A percentile compares a stretch with the other conserved stretches of the same genome.
phyloP scores from a whole-genome alignment of 208 protist genomes.

The Leishmania martiniquensis region DNA sequence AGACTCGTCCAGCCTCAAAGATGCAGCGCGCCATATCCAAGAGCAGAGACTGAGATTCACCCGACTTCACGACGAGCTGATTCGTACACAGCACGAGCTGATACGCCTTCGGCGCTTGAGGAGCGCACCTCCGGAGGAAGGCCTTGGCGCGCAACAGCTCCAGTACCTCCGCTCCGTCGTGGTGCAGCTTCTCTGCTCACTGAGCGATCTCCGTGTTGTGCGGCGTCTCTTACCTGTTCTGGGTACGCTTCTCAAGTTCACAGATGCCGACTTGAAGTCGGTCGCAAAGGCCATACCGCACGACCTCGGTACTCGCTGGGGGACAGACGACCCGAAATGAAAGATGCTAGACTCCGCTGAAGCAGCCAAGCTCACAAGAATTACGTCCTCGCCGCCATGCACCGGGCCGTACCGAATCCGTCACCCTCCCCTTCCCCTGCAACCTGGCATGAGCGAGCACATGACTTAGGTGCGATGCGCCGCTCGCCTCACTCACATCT shows the following conservation, averaged over 20 bases:
- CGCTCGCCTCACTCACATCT: not conserved
- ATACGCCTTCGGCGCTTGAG: conserved; percentile 22
- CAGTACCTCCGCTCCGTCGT: conserved; percentile 76
- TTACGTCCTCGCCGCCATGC: not conserved
- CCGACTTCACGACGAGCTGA: conserved; percentile 22
- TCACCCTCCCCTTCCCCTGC: not conserved
- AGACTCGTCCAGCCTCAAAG: not conserved
- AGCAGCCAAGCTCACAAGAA: too few species aligned
- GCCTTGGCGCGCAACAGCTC: conserved; percentile 60
- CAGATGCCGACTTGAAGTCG: conserved; percentile 37
- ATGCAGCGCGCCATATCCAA: conserved; percentile 11
- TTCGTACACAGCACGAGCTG: conserved; percentile 17
- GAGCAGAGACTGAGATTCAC: conserved; percentile 18
- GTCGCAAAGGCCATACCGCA: conserved; percentile 61
- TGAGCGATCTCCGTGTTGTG: conserved; percentile 44
- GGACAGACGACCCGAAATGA: not conserved
- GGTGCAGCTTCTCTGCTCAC: conserved; percentile 71
- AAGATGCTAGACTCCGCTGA: not conserved
- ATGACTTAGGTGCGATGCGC: too few species aligned
- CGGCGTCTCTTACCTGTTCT: conserved; percentile 80
- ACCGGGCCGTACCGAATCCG: too few species aligned
- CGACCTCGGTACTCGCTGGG: conserved; percentile 17
- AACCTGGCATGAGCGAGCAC: not conserved
- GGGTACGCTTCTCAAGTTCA: conserved; percentile 70
- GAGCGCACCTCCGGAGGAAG: conserved; percentile 8